A percentile compares a stretch with the other conserved stretches of the same genome.
Evolutionary conservation across 1,284 basidiomycete species (phyloP).

Genomic region (Sanghuangporus baumii): DNA sequence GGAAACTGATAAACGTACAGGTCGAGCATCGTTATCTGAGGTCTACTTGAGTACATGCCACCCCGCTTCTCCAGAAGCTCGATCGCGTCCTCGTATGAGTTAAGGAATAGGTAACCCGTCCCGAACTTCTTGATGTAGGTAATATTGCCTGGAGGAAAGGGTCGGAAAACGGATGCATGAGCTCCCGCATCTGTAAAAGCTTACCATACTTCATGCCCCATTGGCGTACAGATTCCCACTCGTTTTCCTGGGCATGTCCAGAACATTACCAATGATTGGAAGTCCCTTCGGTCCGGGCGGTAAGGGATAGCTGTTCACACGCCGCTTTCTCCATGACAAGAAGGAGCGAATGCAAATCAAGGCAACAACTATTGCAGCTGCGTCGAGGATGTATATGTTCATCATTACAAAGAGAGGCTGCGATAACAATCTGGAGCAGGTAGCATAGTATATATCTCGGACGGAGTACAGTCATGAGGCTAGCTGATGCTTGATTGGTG

Average conservation of each 20-base stretch:
- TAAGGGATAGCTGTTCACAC: neutral
- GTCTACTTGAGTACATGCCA: constrained; percentile 17
- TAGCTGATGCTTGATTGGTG: neutral
- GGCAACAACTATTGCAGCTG: neutral
- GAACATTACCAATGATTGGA: constrained; percentile 19
- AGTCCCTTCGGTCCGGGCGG: constrained; percentile 11
- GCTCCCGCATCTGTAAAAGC: neutral
- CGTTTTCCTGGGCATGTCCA: constrained; percentile 18
- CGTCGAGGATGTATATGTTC: neutral
- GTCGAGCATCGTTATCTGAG: neutral
- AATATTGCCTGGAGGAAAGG: constrained; percentile 17
- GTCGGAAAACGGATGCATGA: neutral
- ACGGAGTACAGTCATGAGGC: neutral
- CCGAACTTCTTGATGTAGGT: constrained; percentile 21
- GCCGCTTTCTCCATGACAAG: neutral
- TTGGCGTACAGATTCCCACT: constrained; percentile 14
- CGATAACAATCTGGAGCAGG: neutral
- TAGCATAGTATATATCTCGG: neutral
- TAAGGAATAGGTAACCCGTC: constrained; percentile 21
- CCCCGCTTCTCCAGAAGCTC: constrained; percentile 24
- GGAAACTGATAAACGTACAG: neutral
- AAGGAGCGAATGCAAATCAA: neutral
- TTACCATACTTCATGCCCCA: constrained; percentile 20
- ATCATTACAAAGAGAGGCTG: neutral
- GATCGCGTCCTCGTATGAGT: constrained; percentile 20